Percentiles rank a stretch among this genome's conserved stretches.
phyloP scores from a whole-genome alignment of 202 grass and related monocot genomes.

The Brachypodium distachyon region DNA sequence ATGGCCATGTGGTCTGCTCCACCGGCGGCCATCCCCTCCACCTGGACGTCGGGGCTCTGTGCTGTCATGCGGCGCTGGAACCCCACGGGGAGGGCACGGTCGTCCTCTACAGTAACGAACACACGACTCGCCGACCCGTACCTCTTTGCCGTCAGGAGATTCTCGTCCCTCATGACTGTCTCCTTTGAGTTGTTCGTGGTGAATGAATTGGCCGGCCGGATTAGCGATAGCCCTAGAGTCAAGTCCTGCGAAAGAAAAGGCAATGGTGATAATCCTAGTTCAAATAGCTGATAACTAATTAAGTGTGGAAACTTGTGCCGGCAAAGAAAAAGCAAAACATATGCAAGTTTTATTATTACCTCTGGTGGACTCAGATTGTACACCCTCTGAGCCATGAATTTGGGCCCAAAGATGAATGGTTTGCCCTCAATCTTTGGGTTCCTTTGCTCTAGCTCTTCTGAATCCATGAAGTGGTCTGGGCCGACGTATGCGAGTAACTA shows the following conservation, averaged over 20 bases:
- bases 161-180: not conserved
- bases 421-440: not conserved
- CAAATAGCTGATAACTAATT: not conserved
- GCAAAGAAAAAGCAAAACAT: not conserved
- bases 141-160: conserved; percentile 11
- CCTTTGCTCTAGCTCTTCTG: not conserved
- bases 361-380: conserved; percentile 18
- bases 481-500: not conserved
- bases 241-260: conserved; percentile 18
- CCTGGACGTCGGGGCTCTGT: conserved; percentile 26
- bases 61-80: conserved; percentile 33
- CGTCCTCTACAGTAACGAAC: conserved; percentile 21
- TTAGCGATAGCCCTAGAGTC: conserved; percentile 9
- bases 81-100: not conserved
- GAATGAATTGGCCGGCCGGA: conserved; percentile 25
- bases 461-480: conserved; percentile 13
- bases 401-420: conserved; percentile 5
- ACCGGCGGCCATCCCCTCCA: not conserved
- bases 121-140: conserved; percentile 24
- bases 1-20: conserved; percentile 47
- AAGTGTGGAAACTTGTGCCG: not conserved
- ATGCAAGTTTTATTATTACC: not conserved
- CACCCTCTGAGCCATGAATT: not conserved
- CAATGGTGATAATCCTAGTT: too few relatives aligned
- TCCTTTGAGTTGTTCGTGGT: not conserved